A percentile compares a stretch with the other conserved stretches of the same genome.
Conservation (phyloP, 2,329 filamentous ascomycete genomes). For the Neonectria punicea region DNA sequence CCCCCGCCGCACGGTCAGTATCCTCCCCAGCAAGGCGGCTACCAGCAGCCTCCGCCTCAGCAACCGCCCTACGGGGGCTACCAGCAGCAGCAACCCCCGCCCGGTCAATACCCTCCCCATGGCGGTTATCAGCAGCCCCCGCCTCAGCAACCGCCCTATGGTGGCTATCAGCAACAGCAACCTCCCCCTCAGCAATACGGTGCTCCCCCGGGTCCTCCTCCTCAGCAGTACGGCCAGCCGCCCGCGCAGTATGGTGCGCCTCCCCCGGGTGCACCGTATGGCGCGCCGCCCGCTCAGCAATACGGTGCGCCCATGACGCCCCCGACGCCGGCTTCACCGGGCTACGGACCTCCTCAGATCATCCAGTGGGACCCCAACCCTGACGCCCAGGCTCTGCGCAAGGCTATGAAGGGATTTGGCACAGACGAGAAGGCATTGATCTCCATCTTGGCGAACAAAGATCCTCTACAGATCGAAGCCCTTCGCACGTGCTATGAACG, state of each 20-base stretch:
- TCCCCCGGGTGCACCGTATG: constrained; percentile 46
- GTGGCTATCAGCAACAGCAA: constrained; percentile 49
- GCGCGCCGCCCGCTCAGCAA: constrained; percentile 47
- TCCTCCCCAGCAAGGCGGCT: constrained; percentile 46
- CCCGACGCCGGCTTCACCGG: constrained; percentile 74
- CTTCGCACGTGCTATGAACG: constrained; percentile 75
- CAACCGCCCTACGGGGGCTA: constrained; percentile 49
- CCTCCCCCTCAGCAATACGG: constrained; percentile 41
- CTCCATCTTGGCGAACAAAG: constrained; percentile 73
- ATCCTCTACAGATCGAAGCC: constrained; percentile 79
- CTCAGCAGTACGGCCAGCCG: constrained; percentile 47
- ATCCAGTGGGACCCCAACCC: constrained; percentile 74
- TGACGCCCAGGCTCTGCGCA: constrained; percentile 77
- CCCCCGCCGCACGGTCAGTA: constrained; percentile 45
- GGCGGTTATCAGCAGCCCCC: constrained; percentile 50
- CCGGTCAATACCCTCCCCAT: constrained; percentile 43
- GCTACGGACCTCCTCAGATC: constrained; percentile 78
- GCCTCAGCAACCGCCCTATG: constrained; percentile 45
- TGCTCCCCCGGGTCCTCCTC: constrained; percentile 27
- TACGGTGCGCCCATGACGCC: constrained; percentile 55
- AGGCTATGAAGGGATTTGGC: constrained; percentile 93
- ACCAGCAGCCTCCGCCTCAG: constrained; percentile 48
- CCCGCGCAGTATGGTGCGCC: constrained; percentile 36
- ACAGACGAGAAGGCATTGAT: constrained; percentile 87
- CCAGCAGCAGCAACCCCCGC: constrained; percentile 50